A percentile compares a stretch with the other conserved stretches of the same genome.
Conservation (phyloP, 2,329 filamentous ascomycete species). For the Claviceps monticola region DNA sequence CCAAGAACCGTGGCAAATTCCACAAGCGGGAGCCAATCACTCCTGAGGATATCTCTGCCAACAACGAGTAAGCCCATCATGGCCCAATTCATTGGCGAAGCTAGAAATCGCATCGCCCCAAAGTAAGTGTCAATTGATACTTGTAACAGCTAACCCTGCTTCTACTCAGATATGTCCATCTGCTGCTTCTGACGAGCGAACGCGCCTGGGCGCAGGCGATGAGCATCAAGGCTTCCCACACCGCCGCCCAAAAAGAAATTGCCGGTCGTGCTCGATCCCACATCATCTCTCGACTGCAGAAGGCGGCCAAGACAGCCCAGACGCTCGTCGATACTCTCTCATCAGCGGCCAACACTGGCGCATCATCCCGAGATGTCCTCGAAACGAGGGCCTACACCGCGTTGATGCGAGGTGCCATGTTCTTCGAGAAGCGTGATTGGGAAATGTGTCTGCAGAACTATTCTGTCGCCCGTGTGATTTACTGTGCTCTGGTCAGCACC, state of each 20-base stretch:
- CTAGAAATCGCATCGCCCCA: too few relatives aligned
- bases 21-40: constrained; percentile 56
- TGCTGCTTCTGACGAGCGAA: constrained; percentile 78
- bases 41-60: constrained; percentile 51
- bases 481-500: constrained; percentile 56
- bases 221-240: constrained; percentile 77
- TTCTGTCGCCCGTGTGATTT: constrained; percentile 66
- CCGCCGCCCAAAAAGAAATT: constrained; percentile 66
- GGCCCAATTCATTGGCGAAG: neutral
- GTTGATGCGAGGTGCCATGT: constrained; percentile 60
- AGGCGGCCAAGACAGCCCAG: constrained; percentile 59
- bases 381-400: constrained; percentile 77
- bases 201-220: constrained; percentile 92
- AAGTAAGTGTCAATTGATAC: neutral
- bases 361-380: constrained; percentile 56
- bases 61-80: constrained; percentile 3
- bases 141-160: neutral
- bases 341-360: constrained; percentile 48
- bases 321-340: constrained; percentile 53
- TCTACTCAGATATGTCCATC: constrained; percentile 49
- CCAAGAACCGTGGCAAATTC: constrained; percentile 79
- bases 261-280: constrained; percentile 70
- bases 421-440: constrained; percentile 86
- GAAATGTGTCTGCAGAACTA: constrained; percentile 62
- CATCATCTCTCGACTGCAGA: constrained; percentile 75